Evolutionary conservation across 2,329 filamentous ascomycete genomes (phyloP), one percentile per base, ranked within the genome.

Genomic region (Nannizziopsis barbatae): DNA sequence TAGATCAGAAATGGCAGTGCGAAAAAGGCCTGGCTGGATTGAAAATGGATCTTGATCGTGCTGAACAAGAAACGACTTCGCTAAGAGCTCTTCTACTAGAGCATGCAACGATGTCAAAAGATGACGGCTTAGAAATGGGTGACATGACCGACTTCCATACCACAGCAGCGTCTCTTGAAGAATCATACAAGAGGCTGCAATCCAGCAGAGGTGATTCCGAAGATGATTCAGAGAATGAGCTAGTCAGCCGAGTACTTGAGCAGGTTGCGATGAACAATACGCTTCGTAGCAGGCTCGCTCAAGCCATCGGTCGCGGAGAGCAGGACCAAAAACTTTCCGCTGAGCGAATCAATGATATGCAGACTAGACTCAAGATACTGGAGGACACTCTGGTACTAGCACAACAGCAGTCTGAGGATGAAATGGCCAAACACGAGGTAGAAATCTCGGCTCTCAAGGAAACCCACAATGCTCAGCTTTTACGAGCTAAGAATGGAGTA

Each of bases 31-130:
- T 96, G 1, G 77, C 80, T 45, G 87, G 89, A 48, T 71, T 96
- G 49, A 94, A 95, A 70, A 95, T 95, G 84, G 90, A 96, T 61
- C 78, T 98, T 37, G 92, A 96, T 65, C 85, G 89, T 53, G 89
- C 92, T 20, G 87, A 95, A 65, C 85, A 92, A 63, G 92, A 98
- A 68, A 94, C 94, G 27, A 73, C 79, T 36, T 85, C 85, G n/a
- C 75, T 98, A 36, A 81, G 86, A 38, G 77, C 73, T 30, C 72
- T 96, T 20, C 75, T 96, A 15, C 73, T 81, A 52, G 86, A 94
- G 63, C 84, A 89, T 56, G 88, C 95, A 59, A 87, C 89, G 48
- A 72, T 81, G 36, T 80, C 85, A 18, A 81, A 83, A 0, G 80
- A 80, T 40, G 75, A 75, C 12, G 67, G 15, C 10, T 14, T 36